Evolutionary conservation across 1,284 basidiomycete species (phyloP).

Genomic region (Hypsizygus ulmarius): DNA sequence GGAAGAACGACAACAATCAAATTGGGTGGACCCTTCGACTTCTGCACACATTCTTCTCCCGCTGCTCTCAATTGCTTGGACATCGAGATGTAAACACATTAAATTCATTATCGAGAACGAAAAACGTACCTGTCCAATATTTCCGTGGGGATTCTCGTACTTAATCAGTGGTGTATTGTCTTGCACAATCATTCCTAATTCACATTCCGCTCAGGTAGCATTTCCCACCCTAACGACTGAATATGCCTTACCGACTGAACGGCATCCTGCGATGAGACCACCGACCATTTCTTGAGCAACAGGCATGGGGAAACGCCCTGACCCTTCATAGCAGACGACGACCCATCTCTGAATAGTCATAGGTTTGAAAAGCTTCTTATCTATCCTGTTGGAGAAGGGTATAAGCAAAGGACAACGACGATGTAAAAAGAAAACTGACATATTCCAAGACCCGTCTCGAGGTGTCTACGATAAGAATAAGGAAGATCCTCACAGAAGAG

Average conservation of each 20-base stretch:
- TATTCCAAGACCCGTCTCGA: slow-evolving; percentile 67
- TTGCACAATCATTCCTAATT: slow-evolving; percentile 28
- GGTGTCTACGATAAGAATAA: slow-evolving; percentile 39
- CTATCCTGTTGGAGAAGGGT: slow-evolving; percentile 43
- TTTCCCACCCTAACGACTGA: background rate
- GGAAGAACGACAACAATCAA: slow-evolving; percentile 67
- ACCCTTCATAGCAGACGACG: slow-evolving; percentile 56
- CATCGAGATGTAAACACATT: background rate
- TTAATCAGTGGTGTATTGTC: slow-evolving; percentile 27
- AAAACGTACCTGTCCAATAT: slow-evolving; percentile 34
- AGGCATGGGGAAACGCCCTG: slow-evolving; percentile 43
- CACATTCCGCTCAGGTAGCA: background rate
- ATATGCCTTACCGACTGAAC: slow-evolving; percentile 49
- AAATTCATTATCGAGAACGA: background rate
- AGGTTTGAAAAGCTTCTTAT: slow-evolving; percentile 56
- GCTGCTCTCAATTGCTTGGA: slow-evolving; percentile 45
- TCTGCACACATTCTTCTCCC: slow-evolving; percentile 40
- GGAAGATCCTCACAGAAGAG: background rate
- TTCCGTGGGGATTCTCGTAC: slow-evolving; percentile 29
- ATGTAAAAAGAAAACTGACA: slow-evolving; percentile 36
- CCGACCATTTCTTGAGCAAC: slow-evolving; percentile 45
- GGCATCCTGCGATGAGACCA: slow-evolving; percentile 43
- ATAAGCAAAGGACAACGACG: background rate
- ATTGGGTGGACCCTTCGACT: slow-evolving; percentile 40
- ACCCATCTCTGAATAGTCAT: slow-evolving; percentile 53